phyloP scores from a whole-genome alignment of 139 green algal genomes.

The Dunaliella primolecta region DNA sequence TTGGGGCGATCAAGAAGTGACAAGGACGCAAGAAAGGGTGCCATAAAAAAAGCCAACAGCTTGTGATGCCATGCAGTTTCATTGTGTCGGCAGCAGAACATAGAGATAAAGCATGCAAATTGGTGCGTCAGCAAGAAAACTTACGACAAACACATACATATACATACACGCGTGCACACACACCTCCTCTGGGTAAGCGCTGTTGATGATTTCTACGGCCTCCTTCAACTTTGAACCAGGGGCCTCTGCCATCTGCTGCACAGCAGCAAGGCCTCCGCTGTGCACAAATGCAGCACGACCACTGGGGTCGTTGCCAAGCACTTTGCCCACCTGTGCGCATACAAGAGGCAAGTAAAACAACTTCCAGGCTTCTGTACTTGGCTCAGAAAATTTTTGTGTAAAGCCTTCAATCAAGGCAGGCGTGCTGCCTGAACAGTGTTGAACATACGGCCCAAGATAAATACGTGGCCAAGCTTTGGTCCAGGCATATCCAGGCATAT shows the following conservation, averaged over 20 bases:
- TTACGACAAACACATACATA: background rate
- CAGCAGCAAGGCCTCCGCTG: constrained; percentile 74
- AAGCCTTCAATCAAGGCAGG: no score
- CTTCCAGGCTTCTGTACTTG: no score
- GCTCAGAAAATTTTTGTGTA: no score
- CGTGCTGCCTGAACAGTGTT: no score
- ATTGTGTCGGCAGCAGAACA: background rate
- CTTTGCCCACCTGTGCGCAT: constrained; percentile 60
- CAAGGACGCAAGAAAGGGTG: background rate
- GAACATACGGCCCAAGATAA: no score
- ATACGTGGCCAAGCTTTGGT: no score
- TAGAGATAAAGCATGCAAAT: background rate
- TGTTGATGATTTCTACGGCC: constrained; percentile 84
- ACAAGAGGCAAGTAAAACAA: no score
- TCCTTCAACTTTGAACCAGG: constrained; percentile 70
- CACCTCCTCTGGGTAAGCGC: constrained; percentile 62
- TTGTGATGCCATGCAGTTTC: background rate
- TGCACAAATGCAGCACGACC: constrained; percentile 77
- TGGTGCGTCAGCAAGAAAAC: no score
- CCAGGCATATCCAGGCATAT: no score
- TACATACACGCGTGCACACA: background rate
- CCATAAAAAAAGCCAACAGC: background rate
- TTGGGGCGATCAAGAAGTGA: no score
- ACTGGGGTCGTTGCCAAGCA: constrained; percentile 74
- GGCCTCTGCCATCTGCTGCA: constrained; percentile 75